A percentile compares a stretch with the other conserved stretches of the same genome.
These are phyloP conservation scores for Nicotiana rustica DNA, from an alignment of 305 asterid genomes.

Conservation along the genomic window DNA sequence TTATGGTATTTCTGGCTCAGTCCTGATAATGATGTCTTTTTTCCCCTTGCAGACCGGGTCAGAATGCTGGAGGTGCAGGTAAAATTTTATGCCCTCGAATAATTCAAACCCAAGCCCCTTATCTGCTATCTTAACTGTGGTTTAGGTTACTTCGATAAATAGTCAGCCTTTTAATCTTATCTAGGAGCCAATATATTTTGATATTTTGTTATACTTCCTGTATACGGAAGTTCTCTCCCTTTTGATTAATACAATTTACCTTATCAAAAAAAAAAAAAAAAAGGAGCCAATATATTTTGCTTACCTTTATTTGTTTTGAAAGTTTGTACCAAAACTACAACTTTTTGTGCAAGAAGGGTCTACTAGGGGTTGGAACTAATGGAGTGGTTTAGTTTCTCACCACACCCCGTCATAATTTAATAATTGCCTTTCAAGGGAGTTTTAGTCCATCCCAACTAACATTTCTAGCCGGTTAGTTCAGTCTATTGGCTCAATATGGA, in stretches of 20 bases:
- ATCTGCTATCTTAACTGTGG: slow-evolving; percentile 2
- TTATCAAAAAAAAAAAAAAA: too few species aligned
- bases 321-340: neutral
- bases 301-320: neutral
- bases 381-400: neutral
- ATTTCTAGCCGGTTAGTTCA: neutral
- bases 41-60: slow-evolving; percentile 56
- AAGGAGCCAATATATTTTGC: neutral
- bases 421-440: slow-evolving; percentile 24
- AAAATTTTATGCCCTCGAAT: neutral
- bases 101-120: neutral
- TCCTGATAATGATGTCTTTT: slow-evolving; percentile 37
- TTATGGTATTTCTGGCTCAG: neutral
- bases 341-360: slow-evolving; percentile 4
- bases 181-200: neutral
- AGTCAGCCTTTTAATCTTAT: neutral
- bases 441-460: neutral
- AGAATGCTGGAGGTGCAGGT: slow-evolving; percentile 45
- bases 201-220: too few species aligned
- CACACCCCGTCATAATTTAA: slow-evolving; percentile 1
- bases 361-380: neutral
- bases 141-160: neutral
- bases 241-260: too few species aligned
- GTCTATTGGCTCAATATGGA: neutral
- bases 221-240: too few species aligned